Percentiles rank a stretch among this genome's conserved stretches.
Evolutionary conservation across 768 basidiomycete species (phyloP).

Genomic region (Lentinula boryana): DNA sequence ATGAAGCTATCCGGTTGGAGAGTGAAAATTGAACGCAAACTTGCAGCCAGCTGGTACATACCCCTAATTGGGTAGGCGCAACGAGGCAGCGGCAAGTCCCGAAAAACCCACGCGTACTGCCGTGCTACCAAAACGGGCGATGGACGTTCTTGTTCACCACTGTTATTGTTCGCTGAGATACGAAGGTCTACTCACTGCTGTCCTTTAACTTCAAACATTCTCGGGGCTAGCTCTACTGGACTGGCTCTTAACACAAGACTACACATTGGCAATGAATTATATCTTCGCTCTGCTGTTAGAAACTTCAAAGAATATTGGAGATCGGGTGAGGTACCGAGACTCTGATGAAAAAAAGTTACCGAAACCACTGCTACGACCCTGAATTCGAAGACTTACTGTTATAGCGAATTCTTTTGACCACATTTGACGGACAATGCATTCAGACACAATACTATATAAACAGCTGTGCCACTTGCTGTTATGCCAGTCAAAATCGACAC

Average conservation of each 20-base stretch:
- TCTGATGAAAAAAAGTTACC: background rate
- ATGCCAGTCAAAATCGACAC: background rate
- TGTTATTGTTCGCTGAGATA: background rate
- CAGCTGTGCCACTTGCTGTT: background rate
- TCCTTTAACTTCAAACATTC: no score
- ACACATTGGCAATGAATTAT: no score
- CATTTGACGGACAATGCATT: constrained; percentile 1
- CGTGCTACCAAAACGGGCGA: background rate
- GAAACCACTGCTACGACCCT: background rate
- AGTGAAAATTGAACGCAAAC: no score
- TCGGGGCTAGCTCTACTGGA: no score
- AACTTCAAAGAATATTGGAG: background rate
- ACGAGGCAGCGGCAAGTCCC: background rate
- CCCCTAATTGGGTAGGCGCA: background rate
- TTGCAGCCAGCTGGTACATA: no score
- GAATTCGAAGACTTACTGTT: background rate
- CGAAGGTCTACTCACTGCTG: background rate
- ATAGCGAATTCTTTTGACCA: background rate
- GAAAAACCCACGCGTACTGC: background rate
- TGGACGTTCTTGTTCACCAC: background rate
- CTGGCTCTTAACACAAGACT: no score
- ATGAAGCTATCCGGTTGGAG: no score
- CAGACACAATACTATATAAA: background rate
- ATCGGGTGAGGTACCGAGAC: background rate
- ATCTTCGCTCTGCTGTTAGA: background rate